Percentiles rank a stretch among this genome's conserved stretches.
phyloP scores from a whole-genome alignment of 2,329 filamentous ascomycete genomes.

The Colletotrichum agaves region DNA sequence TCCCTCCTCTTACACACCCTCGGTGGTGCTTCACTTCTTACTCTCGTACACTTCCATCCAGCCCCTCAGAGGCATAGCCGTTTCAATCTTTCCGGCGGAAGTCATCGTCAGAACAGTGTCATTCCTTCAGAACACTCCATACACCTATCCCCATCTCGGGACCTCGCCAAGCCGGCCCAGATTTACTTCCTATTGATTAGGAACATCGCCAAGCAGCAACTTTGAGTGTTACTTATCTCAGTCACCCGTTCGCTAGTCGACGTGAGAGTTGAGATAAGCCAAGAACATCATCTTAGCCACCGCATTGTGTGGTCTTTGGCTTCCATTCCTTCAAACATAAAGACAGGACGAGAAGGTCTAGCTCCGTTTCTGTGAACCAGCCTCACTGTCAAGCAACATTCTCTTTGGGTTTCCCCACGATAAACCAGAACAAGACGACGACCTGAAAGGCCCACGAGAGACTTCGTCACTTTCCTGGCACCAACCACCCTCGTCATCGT shows the following conservation, averaged over 20 bases:
- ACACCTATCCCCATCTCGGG: constrained; percentile 13
- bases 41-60: not conserved
- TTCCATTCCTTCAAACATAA: constrained; percentile 21
- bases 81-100: constrained; percentile 28
- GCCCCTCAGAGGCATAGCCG: constrained; percentile 27
- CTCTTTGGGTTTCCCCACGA: not conserved
- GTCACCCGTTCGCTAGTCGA: constrained; percentile 4
- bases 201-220: not conserved
- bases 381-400: constrained; percentile 7
- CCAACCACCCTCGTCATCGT: constrained; percentile 28
- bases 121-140: constrained; percentile 20
- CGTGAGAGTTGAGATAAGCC: constrained; percentile 2
- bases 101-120: constrained; percentile 24
- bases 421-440: constrained; percentile 8
- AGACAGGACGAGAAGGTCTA: constrained; percentile 1
- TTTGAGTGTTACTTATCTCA: not conserved
- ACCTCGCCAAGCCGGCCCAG: constrained; percentile 21
- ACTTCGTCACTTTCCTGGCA: not conserved
- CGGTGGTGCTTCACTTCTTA: constrained; percentile 21
- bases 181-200: constrained; percentile 31
- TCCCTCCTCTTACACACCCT: constrained; percentile 25
- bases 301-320: constrained; percentile 1
- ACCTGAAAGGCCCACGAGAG: constrained; percentile 2
- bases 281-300: constrained; percentile 12
- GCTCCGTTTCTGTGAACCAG: constrained; percentile 18